Percentiles rank a stretch among this genome's conserved stretches.
Conservation (phyloP, 2,329 filamentous ascomycete species). For the Eutypa lata region DNA sequence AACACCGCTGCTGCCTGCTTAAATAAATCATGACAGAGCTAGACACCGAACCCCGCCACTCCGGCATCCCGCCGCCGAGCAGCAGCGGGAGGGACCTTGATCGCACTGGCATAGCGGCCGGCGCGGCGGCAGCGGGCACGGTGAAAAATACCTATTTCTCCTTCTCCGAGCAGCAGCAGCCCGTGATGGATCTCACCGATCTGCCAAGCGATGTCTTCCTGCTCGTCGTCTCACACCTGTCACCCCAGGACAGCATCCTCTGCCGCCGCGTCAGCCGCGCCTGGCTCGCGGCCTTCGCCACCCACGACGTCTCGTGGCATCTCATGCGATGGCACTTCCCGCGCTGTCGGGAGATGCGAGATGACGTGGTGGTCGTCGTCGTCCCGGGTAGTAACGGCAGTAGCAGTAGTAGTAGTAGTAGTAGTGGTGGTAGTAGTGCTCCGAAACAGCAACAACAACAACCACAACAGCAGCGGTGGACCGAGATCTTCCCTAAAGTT, state of each 20-base stretch:
- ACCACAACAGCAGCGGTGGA: constrained; percentile 30
- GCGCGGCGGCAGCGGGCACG: not conserved
- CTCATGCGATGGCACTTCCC: constrained; percentile 52
- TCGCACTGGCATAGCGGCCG: too few relatives aligned
- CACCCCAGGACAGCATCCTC: constrained; percentile 46
- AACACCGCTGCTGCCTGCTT: too few relatives aligned
- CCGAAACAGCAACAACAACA: not conserved
- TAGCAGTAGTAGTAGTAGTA: too few relatives aligned
- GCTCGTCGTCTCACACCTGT: constrained; percentile 46
- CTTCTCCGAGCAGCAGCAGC: not conserved
- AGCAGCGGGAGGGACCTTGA: too few relatives aligned
- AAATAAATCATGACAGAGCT: not conserved
- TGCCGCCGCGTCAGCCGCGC: constrained; percentile 49
- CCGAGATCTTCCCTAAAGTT: constrained; percentile 44
- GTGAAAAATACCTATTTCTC: too few relatives aligned
- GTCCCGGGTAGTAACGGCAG: not conserved
- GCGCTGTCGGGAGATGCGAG: constrained; percentile 49
- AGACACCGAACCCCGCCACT: not conserved
- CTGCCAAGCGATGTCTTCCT: constrained; percentile 60
- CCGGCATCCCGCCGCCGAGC: not conserved
- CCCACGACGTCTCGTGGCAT: constrained; percentile 41
- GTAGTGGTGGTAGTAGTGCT: not conserved
- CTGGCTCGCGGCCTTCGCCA: constrained; percentile 49
- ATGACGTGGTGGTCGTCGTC: constrained; percentile 10
- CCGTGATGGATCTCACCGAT: constrained; percentile 35